These are phyloP conservation scores for Viola pubescens DNA, from an alignment of 441 rosid species.

Conservation along the genomic window DNA sequence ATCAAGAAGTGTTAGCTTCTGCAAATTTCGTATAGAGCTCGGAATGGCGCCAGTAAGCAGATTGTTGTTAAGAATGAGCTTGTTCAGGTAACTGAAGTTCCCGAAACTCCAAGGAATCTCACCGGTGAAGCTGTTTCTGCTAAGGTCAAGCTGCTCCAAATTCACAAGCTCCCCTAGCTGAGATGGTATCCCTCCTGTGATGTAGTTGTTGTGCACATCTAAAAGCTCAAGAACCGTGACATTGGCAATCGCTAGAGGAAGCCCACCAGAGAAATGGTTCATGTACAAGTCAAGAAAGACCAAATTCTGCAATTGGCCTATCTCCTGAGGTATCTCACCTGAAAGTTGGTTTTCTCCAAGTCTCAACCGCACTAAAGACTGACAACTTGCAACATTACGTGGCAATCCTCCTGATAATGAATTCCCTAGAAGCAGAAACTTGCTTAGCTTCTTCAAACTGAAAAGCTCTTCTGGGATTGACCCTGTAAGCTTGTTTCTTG, in stretches of 20 bases:
- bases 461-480: slow-evolving; percentile 75
- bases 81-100: slow-evolving; percentile 78
- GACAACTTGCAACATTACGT: slow-evolving; percentile 53
- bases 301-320: slow-evolving; percentile 77
- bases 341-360: slow-evolving; percentile 91
- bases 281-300: slow-evolving; percentile 85
- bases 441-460: slow-evolving; percentile 74
- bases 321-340: slow-evolving; percentile 71
- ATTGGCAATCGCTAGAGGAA: slow-evolving; percentile 68
- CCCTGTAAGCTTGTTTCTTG: slow-evolving; percentile 80
- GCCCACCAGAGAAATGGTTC: slow-evolving; percentile 79
- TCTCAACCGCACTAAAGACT: slow-evolving; percentile 80
- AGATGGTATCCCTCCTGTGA: slow-evolving; percentile 65
- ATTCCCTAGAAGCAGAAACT: slow-evolving; percentile 83
- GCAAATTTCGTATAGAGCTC: slow-evolving; percentile 44
- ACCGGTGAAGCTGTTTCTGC: slow-evolving; percentile 75
- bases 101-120: slow-evolving; percentile 72
- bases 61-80: slow-evolving; percentile 86
- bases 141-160: slow-evolving; percentile 88
- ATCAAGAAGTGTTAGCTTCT: slow-evolving; percentile 80
- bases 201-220: slow-evolving; percentile 77
- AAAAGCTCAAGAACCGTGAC: slow-evolving; percentile 73
- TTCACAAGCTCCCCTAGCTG: slow-evolving; percentile 81
- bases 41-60: slow-evolving; percentile 67
- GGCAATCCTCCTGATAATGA: slow-evolving; percentile 65